Percentiles rank a stretch among this genome's conserved stretches.
These are phyloP conservation scores for Nannizziopsis arthrosporioides DNA, from an alignment of 2,329 filamentous ascomycete genomes.

Conservation along the genomic window DNA sequence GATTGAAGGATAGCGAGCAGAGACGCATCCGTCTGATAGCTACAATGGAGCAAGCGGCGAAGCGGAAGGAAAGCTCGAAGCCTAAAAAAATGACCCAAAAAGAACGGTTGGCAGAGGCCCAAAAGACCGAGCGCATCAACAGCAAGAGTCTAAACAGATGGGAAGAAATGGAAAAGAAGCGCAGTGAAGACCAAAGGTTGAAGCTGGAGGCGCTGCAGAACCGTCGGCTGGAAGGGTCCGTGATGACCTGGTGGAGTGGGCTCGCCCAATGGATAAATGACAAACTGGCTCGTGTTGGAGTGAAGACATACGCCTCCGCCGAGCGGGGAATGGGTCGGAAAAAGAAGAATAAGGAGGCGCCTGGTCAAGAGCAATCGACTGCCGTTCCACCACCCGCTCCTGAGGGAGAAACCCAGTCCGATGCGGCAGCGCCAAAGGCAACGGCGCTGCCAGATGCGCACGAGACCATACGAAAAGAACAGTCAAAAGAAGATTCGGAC, in stretches of 20 bases:
- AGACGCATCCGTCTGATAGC: conserved; percentile 38
- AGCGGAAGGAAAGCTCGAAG: conserved; percentile 57
- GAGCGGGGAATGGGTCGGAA: conserved; percentile 25
- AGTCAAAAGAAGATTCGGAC: neutral
- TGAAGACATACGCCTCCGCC: conserved; percentile 38
- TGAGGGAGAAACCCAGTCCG: conserved; percentile 16
- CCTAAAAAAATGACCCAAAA: conserved; percentile 77
- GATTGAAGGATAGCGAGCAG: conserved; percentile 40
- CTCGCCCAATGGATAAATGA: conserved; percentile 69
- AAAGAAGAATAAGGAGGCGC: conserved; percentile 9
- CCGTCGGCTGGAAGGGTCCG: conserved; percentile 73
- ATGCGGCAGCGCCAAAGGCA: neutral
- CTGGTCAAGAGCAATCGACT: conserved; percentile 14
- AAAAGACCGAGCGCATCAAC: conserved; percentile 72
- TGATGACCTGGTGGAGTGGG: conserved; percentile 91
- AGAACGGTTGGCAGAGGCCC: conserved; percentile 71
- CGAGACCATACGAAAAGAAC: neutral
- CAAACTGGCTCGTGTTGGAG: conserved; percentile 59
- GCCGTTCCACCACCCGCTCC: conserved; percentile 5
- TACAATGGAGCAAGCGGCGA: conserved; percentile 51
- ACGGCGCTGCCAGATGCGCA: conserved; percentile 1
- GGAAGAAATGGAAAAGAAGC: conserved; percentile 83
- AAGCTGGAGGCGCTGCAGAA: conserved; percentile 81
- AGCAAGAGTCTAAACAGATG: conserved; percentile 82
- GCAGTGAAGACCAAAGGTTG: conserved; percentile 69